Evolutionary conservation across 768 basidiomycete genomes (phyloP).

Genomic region (Boletus speciosus): DNA sequence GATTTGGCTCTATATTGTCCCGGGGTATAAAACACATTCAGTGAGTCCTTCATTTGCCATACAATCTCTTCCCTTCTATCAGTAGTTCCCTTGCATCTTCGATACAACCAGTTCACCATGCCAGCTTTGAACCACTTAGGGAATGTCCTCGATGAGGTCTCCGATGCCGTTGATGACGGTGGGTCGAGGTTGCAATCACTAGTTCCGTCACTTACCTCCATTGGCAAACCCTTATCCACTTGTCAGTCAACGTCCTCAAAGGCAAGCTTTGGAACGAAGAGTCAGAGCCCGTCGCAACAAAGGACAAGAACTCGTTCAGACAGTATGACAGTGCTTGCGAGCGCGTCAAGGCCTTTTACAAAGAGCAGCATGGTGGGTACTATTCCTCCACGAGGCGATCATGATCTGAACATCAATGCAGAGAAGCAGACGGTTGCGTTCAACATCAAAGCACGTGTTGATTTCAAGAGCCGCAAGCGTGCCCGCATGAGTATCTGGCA

Average conservation of each 20-base stretch:
- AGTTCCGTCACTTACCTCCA: not conserved
- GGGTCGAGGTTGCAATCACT: conserved; percentile 7
- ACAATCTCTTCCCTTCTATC: not conserved
- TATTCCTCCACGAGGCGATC: not conserved
- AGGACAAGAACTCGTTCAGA: conserved; percentile 67
- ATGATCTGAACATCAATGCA: conserved; percentile 25
- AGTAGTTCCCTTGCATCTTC: not conserved
- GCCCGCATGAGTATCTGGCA: conserved; percentile 85
- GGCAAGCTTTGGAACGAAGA: conserved; percentile 55
- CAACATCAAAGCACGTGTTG: conserved; percentile 74
- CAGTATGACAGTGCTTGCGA: conserved; percentile 75
- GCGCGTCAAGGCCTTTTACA: conserved; percentile 74
- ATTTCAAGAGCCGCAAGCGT: conserved; percentile 63
- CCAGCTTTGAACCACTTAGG: conserved; percentile 29
- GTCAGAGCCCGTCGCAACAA: conserved; percentile 52
- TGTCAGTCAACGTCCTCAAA: conserved; percentile 65
- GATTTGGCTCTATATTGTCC: conserved; percentile 4
- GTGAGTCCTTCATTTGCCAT: conserved; percentile 3
- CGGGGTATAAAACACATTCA: conserved; percentile 18
- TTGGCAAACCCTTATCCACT: not conserved
- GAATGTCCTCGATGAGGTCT: conserved; percentile 38
- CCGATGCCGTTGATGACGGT: conserved; percentile 51
- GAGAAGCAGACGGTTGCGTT: conserved; percentile 86
- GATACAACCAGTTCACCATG: conserved; percentile 13
- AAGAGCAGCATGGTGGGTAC: conserved; percentile 66